phyloP scores from a whole-genome alignment of 2,329 filamentous ascomycete genomes.

The Aspergillus ustus region DNA sequence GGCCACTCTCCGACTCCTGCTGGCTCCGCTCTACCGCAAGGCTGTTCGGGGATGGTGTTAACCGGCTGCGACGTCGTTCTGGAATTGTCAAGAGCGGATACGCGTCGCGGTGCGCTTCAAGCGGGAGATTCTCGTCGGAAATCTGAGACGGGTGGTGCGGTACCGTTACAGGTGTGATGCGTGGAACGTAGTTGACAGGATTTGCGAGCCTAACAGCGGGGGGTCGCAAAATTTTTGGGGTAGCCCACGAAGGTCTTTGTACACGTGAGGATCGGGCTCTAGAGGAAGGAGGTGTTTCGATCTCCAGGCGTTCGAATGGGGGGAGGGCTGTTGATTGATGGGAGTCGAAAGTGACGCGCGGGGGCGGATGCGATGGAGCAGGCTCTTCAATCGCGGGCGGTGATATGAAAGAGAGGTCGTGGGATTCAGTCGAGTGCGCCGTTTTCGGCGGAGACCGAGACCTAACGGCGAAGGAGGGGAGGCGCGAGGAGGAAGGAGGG shows the following conservation, averaged over 20 bases:
- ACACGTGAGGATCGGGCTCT: constrained; percentile 16
- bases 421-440: constrained; percentile 28
- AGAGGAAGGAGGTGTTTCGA: constrained; percentile 15
- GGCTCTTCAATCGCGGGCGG: constrained; percentile 43
- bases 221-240: constrained; percentile 33
- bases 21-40: constrained; percentile 54
- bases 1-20: constrained; percentile 51
- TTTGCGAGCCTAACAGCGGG: constrained; percentile 62
- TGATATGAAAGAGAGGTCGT: constrained; percentile 36
- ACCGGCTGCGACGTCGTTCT: constrained; percentile 59
- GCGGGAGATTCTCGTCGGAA: constrained; percentile 41
- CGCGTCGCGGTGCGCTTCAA: constrained; percentile 50
- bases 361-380: constrained; percentile 20
- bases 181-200: constrained; percentile 65
- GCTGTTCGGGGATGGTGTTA: constrained; percentile 53
- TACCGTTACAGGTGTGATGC: constrained; percentile 54
- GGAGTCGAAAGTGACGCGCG: constrained; percentile 20
- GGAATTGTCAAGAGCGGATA: constrained; percentile 62
- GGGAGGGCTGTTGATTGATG: constrained; percentile 18
- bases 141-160: constrained; percentile 37
- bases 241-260: constrained; percentile 22
- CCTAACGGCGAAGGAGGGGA: constrained; percentile 10
- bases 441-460: constrained; percentile 30
- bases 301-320: constrained; percentile 19
- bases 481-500: constrained; percentile 13